phyloP scores from a whole-genome alignment of 2,329 filamentous ascomycete genomes.

The Calonectria honghensis region DNA sequence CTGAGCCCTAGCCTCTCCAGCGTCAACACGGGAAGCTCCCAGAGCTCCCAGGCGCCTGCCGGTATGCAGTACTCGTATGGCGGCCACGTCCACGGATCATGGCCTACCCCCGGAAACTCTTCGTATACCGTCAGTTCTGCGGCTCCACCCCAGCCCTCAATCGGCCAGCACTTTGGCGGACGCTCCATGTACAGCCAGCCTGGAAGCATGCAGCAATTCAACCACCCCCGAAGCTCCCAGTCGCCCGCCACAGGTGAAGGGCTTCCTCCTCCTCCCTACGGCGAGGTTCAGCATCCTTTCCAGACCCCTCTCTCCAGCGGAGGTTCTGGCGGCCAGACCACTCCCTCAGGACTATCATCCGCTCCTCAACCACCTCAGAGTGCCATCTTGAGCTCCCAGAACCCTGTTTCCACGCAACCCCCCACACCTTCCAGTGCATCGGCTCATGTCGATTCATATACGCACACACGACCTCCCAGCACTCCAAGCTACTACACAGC shows the following conservation, averaged over 20 bases:
- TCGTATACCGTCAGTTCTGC: conserved; percentile 73
- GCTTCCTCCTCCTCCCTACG: conserved; percentile 80
- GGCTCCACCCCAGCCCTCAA: conserved; percentile 55
- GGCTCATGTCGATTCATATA: conserved; percentile 76
- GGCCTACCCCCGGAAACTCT: conserved; percentile 72
- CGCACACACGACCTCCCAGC: conserved; percentile 70
- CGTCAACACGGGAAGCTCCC: conserved; percentile 76
- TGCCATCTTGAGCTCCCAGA: conserved; percentile 55
- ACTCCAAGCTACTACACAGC: conserved; percentile 78
- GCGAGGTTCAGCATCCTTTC: conserved; percentile 79
- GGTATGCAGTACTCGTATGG: conserved; percentile 69
- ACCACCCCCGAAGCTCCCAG: conserved; percentile 59
- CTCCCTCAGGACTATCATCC: conserved; percentile 54
- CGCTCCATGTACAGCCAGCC: conserved; percentile 68
- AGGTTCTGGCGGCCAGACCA: conserved; percentile 64
- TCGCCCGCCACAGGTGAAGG: conserved; percentile 75
- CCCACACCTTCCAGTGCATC: conserved; percentile 70
- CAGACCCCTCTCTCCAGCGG: conserved; percentile 72
- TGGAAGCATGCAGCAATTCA: conserved; percentile 66
- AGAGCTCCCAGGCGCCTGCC: conserved; percentile 73
- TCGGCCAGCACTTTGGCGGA: conserved; percentile 55
- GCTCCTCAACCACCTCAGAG: conserved; percentile 55
- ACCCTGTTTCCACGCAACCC: conserved; percentile 63
- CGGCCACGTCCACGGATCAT: conserved; percentile 72
- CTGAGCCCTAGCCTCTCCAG: conserved; percentile 77